These are phyloP conservation scores for Tricharina praecox DNA, from an alignment of 495 filamentous ascomycete genomes.

Conservation along the genomic window DNA sequence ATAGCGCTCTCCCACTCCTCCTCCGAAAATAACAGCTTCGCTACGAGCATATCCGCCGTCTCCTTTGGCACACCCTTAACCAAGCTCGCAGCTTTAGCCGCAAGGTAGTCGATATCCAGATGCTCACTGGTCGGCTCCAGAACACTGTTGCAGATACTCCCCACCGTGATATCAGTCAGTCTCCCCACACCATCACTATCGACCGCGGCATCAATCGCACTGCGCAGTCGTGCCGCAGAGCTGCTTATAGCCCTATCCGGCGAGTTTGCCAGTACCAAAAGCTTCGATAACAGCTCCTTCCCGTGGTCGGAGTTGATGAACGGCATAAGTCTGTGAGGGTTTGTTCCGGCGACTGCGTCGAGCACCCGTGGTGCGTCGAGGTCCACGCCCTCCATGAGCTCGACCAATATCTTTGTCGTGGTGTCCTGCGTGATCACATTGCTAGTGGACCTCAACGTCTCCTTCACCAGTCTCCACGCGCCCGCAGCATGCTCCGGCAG, in stretches of 20 bases:
- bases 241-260: neutral
- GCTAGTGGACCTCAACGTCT: neutral
- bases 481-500: neutral
- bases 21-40: constrained; percentile 34
- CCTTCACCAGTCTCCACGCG: neutral
- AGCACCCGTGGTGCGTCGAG: constrained; percentile 31
- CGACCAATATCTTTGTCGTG: constrained; percentile 27
- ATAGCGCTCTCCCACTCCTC: constrained; percentile 39
- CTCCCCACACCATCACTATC: constrained; percentile 21
- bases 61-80: constrained; percentile 29
- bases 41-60: constrained; percentile 25
- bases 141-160: constrained; percentile 38
- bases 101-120: constrained; percentile 40
- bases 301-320: constrained; percentile 35
- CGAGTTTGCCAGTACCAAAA: constrained; percentile 40
- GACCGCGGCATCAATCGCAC: constrained; percentile 30
- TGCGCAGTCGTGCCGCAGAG: neutral
- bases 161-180: constrained; percentile 28
- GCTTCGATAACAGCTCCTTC: constrained; percentile 36
- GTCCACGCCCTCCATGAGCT: constrained; percentile 32
- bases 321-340: constrained; percentile 27
- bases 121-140: constrained; percentile 36
- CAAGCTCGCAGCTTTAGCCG: constrained; percentile 37
- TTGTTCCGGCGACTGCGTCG: constrained; percentile 28
- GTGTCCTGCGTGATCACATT: constrained; percentile 9